A percentile compares a stretch with the other conserved stretches of the same genome.
phyloP scores from a whole-genome alignment of 2,329 filamentous ascomycete genomes.

The Domatiomyces globalis region DNA sequence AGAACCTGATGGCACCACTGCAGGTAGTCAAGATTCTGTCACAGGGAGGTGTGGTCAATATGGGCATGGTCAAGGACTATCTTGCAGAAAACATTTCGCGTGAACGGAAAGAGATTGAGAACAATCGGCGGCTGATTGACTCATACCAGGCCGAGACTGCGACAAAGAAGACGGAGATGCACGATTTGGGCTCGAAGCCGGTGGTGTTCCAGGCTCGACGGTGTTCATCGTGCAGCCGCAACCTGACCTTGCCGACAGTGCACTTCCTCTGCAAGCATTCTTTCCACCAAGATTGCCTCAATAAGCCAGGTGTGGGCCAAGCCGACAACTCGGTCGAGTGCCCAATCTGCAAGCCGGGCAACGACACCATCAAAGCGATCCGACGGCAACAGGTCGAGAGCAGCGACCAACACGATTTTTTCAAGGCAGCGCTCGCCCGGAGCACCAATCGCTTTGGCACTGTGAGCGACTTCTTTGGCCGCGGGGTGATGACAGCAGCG shows the following conservation, averaged over 20 bases:
- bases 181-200: constrained; percentile 62
- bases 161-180: constrained; percentile 62
- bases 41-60: constrained; percentile 70
- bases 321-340: constrained; percentile 58
- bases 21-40: constrained; percentile 90
- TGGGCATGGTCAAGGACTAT: constrained; percentile 94
- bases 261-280: constrained; percentile 96
- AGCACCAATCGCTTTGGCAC: constrained; percentile 66
- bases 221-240: constrained; percentile 65
- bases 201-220: constrained; percentile 81
- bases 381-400: constrained; percentile 74
- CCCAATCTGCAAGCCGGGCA: constrained; percentile 68
- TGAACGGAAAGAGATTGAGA: constrained; percentile 71
- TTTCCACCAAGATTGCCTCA: constrained; percentile 85
- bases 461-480: constrained; percentile 84
- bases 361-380: constrained; percentile 79
- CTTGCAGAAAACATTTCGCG: constrained; percentile 76
- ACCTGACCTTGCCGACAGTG: constrained; percentile 74
- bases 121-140: constrained; percentile 67
- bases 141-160: constrained; percentile 76
- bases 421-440: constrained; percentile 61
- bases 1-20: constrained; percentile 84
- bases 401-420: constrained; percentile 75
- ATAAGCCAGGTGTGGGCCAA: constrained; percentile 37
- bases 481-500: constrained; percentile 61